Evolutionary conservation across 2,329 filamentous ascomycete species (phyloP).

Genomic region (Xylaria sp.): DNA sequence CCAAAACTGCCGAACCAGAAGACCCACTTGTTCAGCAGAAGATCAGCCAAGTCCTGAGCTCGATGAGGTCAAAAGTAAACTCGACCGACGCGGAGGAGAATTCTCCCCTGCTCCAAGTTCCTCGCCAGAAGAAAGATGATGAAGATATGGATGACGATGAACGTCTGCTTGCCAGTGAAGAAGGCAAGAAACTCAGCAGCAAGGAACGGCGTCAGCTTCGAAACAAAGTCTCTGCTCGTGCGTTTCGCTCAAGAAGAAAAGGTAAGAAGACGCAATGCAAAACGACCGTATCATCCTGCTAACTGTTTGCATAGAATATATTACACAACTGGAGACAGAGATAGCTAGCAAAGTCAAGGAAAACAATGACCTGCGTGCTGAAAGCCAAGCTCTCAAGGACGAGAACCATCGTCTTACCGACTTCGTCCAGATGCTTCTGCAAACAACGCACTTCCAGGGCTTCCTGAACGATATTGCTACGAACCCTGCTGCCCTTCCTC

Average conservation of each 20-base stretch:
- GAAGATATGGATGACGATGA: slow-evolving; percentile 99
- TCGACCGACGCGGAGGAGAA: slow-evolving; percentile 59
- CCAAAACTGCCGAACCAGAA: slow-evolving; percentile 58
- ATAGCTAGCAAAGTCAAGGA: slow-evolving; percentile 84
- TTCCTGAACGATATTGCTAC: slow-evolving; percentile 75
- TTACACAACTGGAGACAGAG: slow-evolving; percentile 89
- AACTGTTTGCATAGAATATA: slow-evolving; percentile 79
- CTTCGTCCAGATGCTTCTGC: slow-evolving; percentile 80
- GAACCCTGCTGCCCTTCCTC: slow-evolving; percentile 56
- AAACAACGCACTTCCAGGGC: slow-evolving; percentile 80
- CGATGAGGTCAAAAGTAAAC: slow-evolving; percentile 79
- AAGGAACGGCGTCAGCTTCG: slow-evolving; percentile 96
- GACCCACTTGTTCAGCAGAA: slow-evolving; percentile 87
- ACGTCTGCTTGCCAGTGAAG: slow-evolving; percentile 69
- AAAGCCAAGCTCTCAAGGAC: slow-evolving; percentile 82
- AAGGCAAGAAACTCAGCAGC: slow-evolving; percentile 98
- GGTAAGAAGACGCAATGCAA: slow-evolving; percentile 61
- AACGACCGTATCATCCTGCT: slow-evolving; percentile 45
- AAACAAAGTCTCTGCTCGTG: slow-evolving; percentile 97
- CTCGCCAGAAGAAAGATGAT: slow-evolving; percentile 86
- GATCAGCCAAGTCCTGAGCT: slow-evolving; percentile 89
- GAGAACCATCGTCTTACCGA: slow-evolving; percentile 84
- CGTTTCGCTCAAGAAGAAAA: slow-evolving; percentile 97
- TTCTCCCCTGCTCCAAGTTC: slow-evolving; percentile 66
- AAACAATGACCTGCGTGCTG: slow-evolving; percentile 76